These are phyloP conservation scores for Gonapodya prolifera DNA, from an alignment of 192 early-diverging fungal genomes.

Conservation along the genomic window DNA sequence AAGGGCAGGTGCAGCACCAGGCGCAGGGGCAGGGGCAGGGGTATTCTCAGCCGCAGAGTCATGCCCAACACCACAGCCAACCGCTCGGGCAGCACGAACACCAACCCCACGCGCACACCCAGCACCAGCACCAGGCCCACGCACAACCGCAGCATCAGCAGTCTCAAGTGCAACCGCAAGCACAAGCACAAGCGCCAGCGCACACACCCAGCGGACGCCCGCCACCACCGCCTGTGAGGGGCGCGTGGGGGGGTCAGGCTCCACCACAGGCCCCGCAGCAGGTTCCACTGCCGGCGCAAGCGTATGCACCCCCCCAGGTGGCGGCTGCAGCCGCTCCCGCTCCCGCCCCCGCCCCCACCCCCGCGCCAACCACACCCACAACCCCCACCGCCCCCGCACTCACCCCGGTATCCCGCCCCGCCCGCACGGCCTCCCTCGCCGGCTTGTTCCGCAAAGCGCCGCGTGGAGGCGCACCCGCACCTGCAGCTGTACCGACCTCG, in stretches of 20 bases:
- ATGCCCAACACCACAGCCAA: not conserved
- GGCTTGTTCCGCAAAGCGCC: not conserved
- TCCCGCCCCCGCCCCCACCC: not conserved
- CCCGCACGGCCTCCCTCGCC: not conserved
- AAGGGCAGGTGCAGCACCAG: not conserved
- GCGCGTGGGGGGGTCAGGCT: not conserved
- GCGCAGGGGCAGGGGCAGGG: no score
- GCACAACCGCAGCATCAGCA: not conserved
- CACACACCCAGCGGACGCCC: not conserved
- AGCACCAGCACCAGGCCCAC: not conserved
- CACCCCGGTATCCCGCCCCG: not conserved
- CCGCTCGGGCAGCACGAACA: not conserved
- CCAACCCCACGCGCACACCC: not conserved
- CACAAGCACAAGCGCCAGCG: not conserved
- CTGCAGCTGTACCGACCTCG: not conserved
- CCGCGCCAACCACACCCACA: not conserved
- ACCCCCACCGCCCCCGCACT: not conserved
- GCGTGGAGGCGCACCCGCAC: not conserved
- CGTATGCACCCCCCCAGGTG: not conserved
- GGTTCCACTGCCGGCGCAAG: not conserved
- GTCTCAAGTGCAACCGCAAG: not conserved
- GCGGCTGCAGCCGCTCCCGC: not conserved
- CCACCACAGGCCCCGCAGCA: not conserved
- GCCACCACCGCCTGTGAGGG: not conserved
- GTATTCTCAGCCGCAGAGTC: no score